A percentile compares a stretch with the other conserved stretches of the same genome.
These are phyloP conservation scores for Penicillium hordei DNA, from an alignment of 2,329 filamentous ascomycete genomes.

Conservation along the genomic window DNA sequence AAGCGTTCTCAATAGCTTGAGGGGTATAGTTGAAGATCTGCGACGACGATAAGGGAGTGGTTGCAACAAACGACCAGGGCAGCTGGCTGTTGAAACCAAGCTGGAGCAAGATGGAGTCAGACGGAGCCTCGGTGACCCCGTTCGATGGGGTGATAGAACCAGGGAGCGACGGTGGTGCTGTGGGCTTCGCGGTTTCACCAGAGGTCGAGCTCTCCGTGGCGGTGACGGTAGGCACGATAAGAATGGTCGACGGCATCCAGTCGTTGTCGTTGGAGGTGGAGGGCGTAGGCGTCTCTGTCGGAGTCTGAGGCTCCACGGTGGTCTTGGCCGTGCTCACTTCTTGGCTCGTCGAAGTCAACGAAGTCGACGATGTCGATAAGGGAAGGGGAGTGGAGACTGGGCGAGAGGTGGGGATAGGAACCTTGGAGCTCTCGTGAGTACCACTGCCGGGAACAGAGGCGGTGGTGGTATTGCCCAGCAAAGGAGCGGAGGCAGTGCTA, in stretches of 20 bases:
- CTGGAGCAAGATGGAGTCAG: constrained; percentile 71
- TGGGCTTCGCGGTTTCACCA: constrained; percentile 45
- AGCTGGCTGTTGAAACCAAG: constrained; percentile 78
- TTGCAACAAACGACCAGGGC: constrained; percentile 81
- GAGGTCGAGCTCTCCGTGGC: constrained; percentile 14
- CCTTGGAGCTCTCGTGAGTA: constrained; percentile 9
- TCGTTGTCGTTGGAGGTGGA: constrained; percentile 22
- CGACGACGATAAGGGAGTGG: constrained; percentile 67
- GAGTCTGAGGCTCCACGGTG: constrained; percentile 29
- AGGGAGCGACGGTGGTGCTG: constrained; percentile 67
- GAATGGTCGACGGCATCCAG: constrained; percentile 26
- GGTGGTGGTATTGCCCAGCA: constrained; percentile 1
- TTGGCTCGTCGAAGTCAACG: constrained; percentile 22
- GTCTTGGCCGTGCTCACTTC: constrained; percentile 29
- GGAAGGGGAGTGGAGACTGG: constrained; percentile 35
- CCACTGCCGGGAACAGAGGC: constrained; percentile 14
- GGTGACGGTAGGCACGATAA: constrained; percentile 16
- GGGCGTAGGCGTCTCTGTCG: constrained; percentile 24
- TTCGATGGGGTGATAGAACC: constrained; percentile 71
- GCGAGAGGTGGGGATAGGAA: constrained; percentile 8
- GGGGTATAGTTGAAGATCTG: constrained; percentile 85
- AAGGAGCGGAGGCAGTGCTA: constrained; percentile 5
- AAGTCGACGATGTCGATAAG: constrained; percentile 41
- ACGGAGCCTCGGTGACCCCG: constrained; percentile 56
- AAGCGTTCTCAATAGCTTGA: constrained; percentile 64